A percentile compares a stretch with the other conserved stretches of the same genome.
Evolutionary conservation across 257 asterid genomes (phyloP).

Genomic region (Fraxinus anomala): DNA sequence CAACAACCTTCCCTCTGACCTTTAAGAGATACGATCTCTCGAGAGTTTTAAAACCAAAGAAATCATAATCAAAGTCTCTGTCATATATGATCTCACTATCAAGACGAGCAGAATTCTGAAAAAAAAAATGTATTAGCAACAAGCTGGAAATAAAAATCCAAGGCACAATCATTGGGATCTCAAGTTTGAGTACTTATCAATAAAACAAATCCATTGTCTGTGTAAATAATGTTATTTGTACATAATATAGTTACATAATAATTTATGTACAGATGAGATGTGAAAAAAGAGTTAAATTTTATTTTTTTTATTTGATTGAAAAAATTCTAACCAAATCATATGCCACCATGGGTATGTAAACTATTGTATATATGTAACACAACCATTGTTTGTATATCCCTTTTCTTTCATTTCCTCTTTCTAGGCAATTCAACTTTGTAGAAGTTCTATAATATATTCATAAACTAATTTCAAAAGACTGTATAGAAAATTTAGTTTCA

Average conservation of each 20-base stretch:
- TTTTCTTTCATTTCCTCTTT: background rate
- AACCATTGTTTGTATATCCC: background rate
- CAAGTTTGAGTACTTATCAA: background rate
- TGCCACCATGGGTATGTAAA: too few relatives aligned
- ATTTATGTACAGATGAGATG: too few relatives aligned
- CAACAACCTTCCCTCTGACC: slow-evolving; percentile 81
- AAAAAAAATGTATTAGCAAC: slow-evolving; percentile 3
- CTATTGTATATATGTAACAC: too few relatives aligned
- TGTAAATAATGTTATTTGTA: too few relatives aligned
- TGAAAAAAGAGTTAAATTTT: too few relatives aligned
- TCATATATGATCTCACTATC: slow-evolving; percentile 82
- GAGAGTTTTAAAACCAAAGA: slow-evolving; percentile 57
- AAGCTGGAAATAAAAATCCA: background rate
- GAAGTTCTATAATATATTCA: background rate
- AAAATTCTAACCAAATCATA: too few relatives aligned
- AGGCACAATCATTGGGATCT: background rate
- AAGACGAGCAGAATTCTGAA: slow-evolving; percentile 75
- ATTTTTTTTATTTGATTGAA: too few relatives aligned
- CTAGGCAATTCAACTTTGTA: background rate
- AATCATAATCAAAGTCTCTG: slow-evolving; percentile 59
- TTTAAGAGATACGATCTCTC: slow-evolving; percentile 68
- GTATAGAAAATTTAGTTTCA: background rate
- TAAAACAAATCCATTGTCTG: background rate
- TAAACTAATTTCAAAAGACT: background rate
- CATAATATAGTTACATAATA: too few relatives aligned